Conservation (phyloP, 441 rosid genomes). For the Pelargonium cotyledonis region DNA sequence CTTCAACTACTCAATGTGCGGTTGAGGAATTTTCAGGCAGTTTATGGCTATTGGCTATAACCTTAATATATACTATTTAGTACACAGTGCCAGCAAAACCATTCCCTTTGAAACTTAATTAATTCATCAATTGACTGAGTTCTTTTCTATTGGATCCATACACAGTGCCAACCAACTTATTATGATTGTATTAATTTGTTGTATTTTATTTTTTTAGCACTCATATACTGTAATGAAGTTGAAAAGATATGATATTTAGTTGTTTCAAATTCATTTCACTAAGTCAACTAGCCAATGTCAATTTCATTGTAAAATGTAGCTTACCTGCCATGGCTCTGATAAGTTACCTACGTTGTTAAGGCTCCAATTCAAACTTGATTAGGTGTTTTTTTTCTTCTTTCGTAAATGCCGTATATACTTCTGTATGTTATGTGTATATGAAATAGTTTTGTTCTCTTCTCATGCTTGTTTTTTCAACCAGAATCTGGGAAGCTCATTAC, state of each 20-base stretch:
- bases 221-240: too few species aligned
- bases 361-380: not conserved
- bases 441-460: not conserved
- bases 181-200: too few species aligned
- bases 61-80: not conserved
- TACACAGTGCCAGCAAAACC: not conserved
- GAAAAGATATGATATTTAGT: not conserved
- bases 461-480: constrained; percentile 28
- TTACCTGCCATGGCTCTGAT: not conserved
- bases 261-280: not conserved
- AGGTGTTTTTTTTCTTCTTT: not conserved
- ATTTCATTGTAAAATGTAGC: not conserved
- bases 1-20: constrained; percentile 4
- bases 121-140: not conserved
- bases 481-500: constrained; percentile 91
- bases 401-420: not conserved
- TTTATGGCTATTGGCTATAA: not conserved
- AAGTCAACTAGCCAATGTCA: not conserved
- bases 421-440: not conserved
- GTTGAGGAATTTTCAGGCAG: constrained; percentile 3
- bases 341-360: not conserved
- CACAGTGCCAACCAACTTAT: too few species aligned
- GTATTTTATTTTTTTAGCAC: too few species aligned
- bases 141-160: too few species aligned
- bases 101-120: not conserved